phyloP scores from a whole-genome alignment of 2,329 filamentous ascomycete species.

The Fusarium austroafricanum region DNA sequence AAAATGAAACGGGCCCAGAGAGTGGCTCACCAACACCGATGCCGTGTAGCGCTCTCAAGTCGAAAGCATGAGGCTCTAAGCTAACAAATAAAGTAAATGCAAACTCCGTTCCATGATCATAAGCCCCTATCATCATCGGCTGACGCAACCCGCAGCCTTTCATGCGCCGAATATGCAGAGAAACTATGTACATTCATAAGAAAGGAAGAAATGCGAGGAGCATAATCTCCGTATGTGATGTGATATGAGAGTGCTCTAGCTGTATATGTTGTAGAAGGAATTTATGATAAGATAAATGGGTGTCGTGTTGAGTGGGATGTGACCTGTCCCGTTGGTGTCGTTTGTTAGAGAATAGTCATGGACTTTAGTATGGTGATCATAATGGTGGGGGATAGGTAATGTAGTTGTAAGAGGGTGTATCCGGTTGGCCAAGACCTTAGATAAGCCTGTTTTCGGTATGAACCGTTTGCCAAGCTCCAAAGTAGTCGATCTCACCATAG shows the following conservation, averaged over 20 bases:
- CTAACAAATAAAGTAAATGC: conserved; percentile 18
- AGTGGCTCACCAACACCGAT: not conserved
- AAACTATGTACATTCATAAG: conserved; percentile 35
- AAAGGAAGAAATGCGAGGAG: conserved; percentile 18
- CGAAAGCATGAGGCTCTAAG: conserved; percentile 16
- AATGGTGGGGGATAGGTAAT: not conserved
- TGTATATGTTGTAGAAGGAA: conserved; percentile 16
- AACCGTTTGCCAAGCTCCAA: conserved; percentile 63
- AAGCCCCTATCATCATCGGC: conserved; percentile 35
- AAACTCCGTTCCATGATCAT: conserved; percentile 46
- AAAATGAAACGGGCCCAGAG: conserved; percentile 17
- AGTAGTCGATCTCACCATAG: conserved; percentile 64
- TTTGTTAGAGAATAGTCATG: not conserved
- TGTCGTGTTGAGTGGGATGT: conserved; percentile 18
- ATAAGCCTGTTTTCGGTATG: conserved; percentile 62
- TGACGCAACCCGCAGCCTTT: conserved; percentile 41
- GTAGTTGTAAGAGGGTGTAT: conserved; percentile 1
- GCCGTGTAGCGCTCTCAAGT: conserved; percentile 1
- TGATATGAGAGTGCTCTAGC: conserved; percentile 13
- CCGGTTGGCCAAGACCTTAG: conserved; percentile 42
- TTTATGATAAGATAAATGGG: not conserved
- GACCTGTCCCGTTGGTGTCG: conserved; percentile 11
- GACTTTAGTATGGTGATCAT: conserved; percentile 1
- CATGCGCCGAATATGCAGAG: conserved; percentile 45
- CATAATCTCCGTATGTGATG: conserved; percentile 2